Evolutionary conservation across 1,284 basidiomycete species (phyloP), one percentile per base, ranked within the genome.

Genomic region (Thecaphora thlaspeos): DNA sequence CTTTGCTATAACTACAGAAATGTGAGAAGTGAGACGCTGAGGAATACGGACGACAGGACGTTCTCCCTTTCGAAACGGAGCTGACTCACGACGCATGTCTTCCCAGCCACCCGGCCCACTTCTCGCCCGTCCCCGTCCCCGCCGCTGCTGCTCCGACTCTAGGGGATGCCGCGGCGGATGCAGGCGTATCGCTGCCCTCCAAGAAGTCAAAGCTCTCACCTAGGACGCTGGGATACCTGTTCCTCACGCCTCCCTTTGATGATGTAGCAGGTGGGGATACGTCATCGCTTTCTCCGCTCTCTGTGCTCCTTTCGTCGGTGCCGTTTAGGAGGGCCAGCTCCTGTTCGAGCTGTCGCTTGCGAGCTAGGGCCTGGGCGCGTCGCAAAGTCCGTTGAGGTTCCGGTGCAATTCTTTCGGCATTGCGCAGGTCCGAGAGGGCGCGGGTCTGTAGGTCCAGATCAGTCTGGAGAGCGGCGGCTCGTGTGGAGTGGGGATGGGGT

Each of bases 131-230:
- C n/a, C n/a, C n/a, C n/a, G n/a, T n/a, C n/a, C n/a, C n/a, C n/a
- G n/a, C n/a, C n/a, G n/a, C n/a, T n/a, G n/a, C n/a, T n/a, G n/a
- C n/a, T n/a, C n/a, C 26, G 26, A 28, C 26, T 5, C 26, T 5
- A 11, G 26, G 26, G 7, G 26, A 28, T 5, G 7, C 26, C 5
- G 7, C 11, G 26, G 26, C 26, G 11, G 7, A 5, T 7, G 26
- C 26, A 11, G 5, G 5, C 7, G 26, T 28, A 11, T 28, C 26
- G 26, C 26, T 28, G 26, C 32, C 32, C 32, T 67, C 64, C 21
- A 68, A n/a, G 21, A 68, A 23, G 43, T 68, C 64, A 28, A 57
- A 68, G 17, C 40, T 44, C 32, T 64, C 64, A 1, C 61, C 57
- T 46, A 68, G 43, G 4, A 38, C 46, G 4, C 37, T 32, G 1